phyloP scores from a whole-genome alignment of 441 rosid genomes.

The Corymbia calophylla region DNA sequence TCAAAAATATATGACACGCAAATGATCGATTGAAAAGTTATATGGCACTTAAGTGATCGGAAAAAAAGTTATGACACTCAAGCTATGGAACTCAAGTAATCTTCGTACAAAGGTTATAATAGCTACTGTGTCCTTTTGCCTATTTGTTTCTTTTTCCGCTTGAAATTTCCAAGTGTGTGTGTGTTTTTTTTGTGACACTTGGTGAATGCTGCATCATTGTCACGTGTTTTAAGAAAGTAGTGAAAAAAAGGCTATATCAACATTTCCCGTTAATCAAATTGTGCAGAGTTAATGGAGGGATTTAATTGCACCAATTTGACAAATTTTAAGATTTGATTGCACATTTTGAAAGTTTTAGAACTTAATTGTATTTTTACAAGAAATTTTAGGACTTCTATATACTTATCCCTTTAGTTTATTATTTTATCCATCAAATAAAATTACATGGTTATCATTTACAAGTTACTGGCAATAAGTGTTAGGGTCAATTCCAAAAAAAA shows the following conservation, averaged over 20 bases:
- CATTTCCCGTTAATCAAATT: background rate
- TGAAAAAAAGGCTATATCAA: background rate
- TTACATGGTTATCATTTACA: background rate
- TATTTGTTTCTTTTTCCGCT: background rate
- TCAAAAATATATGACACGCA: background rate
- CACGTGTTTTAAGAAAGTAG: background rate
- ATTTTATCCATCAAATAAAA: background rate
- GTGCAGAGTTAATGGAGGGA: background rate
- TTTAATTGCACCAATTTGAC: background rate
- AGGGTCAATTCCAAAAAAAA: too few relatives aligned
- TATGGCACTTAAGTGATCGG: background rate
- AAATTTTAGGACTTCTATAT: background rate
- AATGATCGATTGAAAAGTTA: background rate
- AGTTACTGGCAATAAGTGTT: background rate
- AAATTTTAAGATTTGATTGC: background rate
- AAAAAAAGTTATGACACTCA: background rate
- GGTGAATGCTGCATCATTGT: background rate
- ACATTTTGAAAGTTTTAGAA: background rate
- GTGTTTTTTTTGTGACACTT: background rate
- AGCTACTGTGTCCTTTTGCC: too few relatives aligned
- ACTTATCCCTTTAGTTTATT: background rate
- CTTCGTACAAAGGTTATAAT: too few relatives aligned
- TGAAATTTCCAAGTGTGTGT: background rate
- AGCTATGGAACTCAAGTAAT: background rate
- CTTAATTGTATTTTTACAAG: background rate